Evolutionary conservation across 768 basidiomycete genomes (phyloP), one percentile per base, ranked within the genome.

Genomic region (Auricularia sp.): DNA sequence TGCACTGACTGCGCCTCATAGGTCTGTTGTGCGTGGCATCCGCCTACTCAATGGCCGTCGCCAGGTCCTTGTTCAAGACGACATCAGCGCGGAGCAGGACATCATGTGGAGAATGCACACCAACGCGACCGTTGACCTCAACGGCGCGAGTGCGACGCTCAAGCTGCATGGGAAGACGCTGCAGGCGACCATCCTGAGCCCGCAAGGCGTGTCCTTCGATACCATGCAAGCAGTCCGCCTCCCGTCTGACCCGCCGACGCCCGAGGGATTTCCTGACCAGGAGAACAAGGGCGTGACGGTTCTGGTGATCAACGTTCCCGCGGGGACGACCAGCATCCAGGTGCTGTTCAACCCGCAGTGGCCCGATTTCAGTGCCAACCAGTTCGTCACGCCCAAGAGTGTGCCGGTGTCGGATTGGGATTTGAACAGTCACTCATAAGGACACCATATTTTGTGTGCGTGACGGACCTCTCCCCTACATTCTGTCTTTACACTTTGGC

Each of bases 301-400:
- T n/a, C 77, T 99, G 62, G 80, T 80, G 64, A 87, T 99, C 72
- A 33, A 59, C 23, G 59, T 77, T 12, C 79, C 82, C 36, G 84
- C 87, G 18, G 93, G 92, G 18, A 76, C 76, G 61, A 87, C 90
- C 75, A 88, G 78, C 16, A 74, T 97, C 61, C 84, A 95, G 76
- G 87, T 98, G 61, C 73, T 98, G 73, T 89, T 98, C 78, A 93
- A 84, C 74, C 97, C 96, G n/a, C 90, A 96, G 71, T 98, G 94
- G 93, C 74, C 79, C 44, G 86, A 83, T 35, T 82, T 88, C 79
- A 77, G 83, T 39, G 71, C 84, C 58, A 79, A 78, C 69, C 74
- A 76, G 69, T 87, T 84, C 75, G 82, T 88, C 66, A 87, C 84
- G 12, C 94, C 94, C 0, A 76, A 80, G 10, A 79, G 79, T 43